Evolutionary conservation across 306 rosid species (phyloP).

Genomic region (Carpinus fangiana): DNA sequence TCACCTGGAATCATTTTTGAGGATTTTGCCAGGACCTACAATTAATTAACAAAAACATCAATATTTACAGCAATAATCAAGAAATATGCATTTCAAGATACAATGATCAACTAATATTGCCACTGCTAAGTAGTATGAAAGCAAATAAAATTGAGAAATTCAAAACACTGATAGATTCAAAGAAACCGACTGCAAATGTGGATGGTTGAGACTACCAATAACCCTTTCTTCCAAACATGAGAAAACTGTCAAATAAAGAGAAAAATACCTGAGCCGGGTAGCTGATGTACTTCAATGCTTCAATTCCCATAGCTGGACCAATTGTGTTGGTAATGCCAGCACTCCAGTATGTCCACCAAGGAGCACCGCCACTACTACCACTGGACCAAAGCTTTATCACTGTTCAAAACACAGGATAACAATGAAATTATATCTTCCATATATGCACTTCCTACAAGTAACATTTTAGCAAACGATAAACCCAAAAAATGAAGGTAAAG

Average conservation of each 20-base stretch:
- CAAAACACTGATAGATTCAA: background rate
- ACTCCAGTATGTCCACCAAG: conserved; percentile 93
- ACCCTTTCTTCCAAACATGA: background rate
- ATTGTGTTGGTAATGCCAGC: conserved; percentile 96
- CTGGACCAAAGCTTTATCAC: conserved; percentile 84
- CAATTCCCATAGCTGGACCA: conserved; percentile 99
- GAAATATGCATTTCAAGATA: conserved; percentile 5
- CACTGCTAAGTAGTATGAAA: background rate
- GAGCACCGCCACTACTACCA: conserved; percentile 73
- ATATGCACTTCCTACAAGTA: background rate
- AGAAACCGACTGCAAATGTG: background rate
- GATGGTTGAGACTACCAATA: too few relatives aligned
- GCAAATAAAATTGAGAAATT: background rate
- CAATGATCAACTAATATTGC: background rate
- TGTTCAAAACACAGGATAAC: conserved; percentile 29
- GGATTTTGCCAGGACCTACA: conserved; percentile 96
- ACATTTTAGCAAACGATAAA: background rate
- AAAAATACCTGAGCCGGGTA: conserved; percentile 91
- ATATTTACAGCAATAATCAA: background rate
- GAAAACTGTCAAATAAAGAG: background rate
- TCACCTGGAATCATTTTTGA: conserved; percentile 99
- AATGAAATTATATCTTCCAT: background rate
- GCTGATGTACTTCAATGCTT: conserved; percentile 93
- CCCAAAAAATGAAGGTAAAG: background rate
- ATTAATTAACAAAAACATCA: conserved; percentile 21